Base-by-base conservation (phyloP, 805 yeast genomes). In the Wickerhamiella parazyma region DNA sequence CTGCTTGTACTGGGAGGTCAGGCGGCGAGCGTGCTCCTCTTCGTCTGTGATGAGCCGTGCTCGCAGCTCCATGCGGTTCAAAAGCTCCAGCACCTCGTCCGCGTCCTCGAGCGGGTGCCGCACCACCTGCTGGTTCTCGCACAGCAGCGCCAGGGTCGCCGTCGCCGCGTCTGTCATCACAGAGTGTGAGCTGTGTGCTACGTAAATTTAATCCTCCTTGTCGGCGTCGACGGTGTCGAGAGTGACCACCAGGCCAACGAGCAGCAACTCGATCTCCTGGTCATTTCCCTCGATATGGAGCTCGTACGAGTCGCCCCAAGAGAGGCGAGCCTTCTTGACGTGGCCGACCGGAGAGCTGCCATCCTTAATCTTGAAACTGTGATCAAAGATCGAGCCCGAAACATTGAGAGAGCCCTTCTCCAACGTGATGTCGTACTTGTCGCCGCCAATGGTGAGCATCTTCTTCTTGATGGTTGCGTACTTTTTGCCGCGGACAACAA, bases 281-380 rank as follows among this genome's bases (percentile, higher is more conserved):
- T 33, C 38, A 3, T 17, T 7, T 14, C 31, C 38, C 14, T 33
- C 24, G 21, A 40, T 20, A 17, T 7, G 17, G 28, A 40, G 31
- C 38, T 31, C 43, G 43, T 40, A 40, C 29, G 36, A 28, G 26
- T 40, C 43, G 19, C 43, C 43, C 43, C 43, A 40, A n/a, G 37
- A 21, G 8, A 40, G 2, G 24, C 38, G 33, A 2, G 38, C 7
- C 43, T 40, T 40, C 6, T 16, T 11, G 11, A 40, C 43, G 33
- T 33, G 33, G 19, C 38, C 43, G 6, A 40, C 24, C 4, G 43
- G 21, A 17, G 22, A 2, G 6, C 38, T 25, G 18, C 24, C 38
- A n/a, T 35, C 36, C 33, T 40, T 40, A 26, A 40, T 25, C n/a
- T 29, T 40, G 28, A 40, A 40, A 20, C 25, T 40, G 43, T 40